A percentile compares a stretch with the other conserved stretches of the same genome.
phyloP scores from a whole-genome alignment of 345 rosid genomes.

The Melaleuca quinquenervia region DNA sequence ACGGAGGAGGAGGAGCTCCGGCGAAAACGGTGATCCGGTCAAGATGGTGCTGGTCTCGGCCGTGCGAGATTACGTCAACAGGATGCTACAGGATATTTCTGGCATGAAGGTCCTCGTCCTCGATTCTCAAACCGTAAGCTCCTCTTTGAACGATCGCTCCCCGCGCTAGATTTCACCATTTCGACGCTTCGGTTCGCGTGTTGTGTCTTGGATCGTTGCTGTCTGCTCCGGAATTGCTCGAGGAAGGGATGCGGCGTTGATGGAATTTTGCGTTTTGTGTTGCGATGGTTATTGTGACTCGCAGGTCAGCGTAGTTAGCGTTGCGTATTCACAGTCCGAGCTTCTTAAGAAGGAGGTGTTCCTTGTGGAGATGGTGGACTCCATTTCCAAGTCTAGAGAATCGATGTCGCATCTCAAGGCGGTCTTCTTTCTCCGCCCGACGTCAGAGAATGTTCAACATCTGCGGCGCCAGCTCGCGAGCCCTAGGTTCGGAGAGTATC shows the following conservation, averaged over 20 bases:
- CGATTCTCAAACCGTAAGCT: conserved; percentile 80
- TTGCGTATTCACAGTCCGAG: conserved; percentile 89
- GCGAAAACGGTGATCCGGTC: background rate
- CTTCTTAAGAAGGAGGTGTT: conserved; percentile 94
- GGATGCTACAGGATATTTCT: conserved; percentile 93
- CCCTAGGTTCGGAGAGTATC: conserved; percentile 91
- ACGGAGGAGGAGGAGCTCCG: background rate
- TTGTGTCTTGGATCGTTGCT: background rate
- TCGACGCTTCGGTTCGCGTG: background rate
- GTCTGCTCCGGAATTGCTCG: no score
- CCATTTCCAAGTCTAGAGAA: conserved; percentile 71
- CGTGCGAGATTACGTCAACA: conserved; percentile 78
- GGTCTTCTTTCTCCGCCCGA: conserved; percentile 80
- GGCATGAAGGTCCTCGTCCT: conserved; percentile 99
- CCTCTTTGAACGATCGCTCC: background rate
- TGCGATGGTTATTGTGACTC: background rate
- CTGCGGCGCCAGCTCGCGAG: conserved; percentile 67
- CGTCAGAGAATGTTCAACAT: conserved; percentile 76
- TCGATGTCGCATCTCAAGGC: conserved; percentile 96
- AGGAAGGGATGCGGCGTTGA: background rate
- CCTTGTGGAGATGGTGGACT: conserved; percentile 82
- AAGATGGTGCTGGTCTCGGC: conserved; percentile 75
- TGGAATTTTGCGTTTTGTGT: background rate
- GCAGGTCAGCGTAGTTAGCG: conserved; percentile 87
- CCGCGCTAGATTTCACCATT: background rate